These are phyloP conservation scores for Wallacemonas sp. DNA, from an alignment of 208 protist species.

Conservation along the genomic window DNA sequence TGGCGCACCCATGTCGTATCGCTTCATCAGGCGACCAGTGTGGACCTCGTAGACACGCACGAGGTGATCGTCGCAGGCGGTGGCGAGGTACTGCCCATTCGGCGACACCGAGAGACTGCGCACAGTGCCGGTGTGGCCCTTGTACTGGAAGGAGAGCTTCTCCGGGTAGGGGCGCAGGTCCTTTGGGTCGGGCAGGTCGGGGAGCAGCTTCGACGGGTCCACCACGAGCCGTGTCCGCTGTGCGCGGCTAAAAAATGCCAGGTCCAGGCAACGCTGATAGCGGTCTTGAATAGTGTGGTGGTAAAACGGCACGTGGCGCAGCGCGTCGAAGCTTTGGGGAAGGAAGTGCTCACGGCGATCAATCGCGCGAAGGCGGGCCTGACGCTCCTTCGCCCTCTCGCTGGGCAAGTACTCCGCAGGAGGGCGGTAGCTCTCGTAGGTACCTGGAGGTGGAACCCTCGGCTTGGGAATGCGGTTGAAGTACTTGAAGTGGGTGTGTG, in stretches of 20 bases:
- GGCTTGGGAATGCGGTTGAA: slow-evolving; percentile 84
- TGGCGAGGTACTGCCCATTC: slow-evolving; percentile 97
- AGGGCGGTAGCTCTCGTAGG: slow-evolving; percentile 98
- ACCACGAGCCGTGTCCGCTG: slow-evolving; percentile 91
- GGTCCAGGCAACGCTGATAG: slow-evolving; percentile 99
- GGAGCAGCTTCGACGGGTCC: slow-evolving; percentile 96
- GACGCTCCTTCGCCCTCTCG: slow-evolving; percentile 86
- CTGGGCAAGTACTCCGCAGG: slow-evolving; percentile 97
- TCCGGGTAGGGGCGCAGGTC: slow-evolving; percentile 99
- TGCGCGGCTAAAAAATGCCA: slow-evolving; percentile 97
- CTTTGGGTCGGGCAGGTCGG: slow-evolving; percentile 96
- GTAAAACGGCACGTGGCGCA: slow-evolving; percentile 96
- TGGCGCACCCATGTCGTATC: slow-evolving; percentile 87
- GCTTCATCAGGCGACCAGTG: slow-evolving; percentile 96
- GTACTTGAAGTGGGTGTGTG: slow-evolving; percentile 88
- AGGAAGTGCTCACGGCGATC: slow-evolving; percentile 95
- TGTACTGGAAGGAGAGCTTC: slow-evolving; percentile 93
- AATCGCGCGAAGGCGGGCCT: slow-evolving; percentile 85
- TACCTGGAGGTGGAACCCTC: slow-evolving; percentile 85
- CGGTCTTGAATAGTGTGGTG: slow-evolving; percentile 95
- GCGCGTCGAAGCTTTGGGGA: slow-evolving; percentile 88
- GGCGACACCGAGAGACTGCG: slow-evolving; percentile 94
- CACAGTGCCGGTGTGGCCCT: slow-evolving; percentile 95
- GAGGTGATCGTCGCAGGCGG: slow-evolving; percentile 96
- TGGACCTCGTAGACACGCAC: slow-evolving; percentile 97